phyloP scores from a whole-genome alignment of 768 basidiomycete species.

The Cubamyces sp. region DNA sequence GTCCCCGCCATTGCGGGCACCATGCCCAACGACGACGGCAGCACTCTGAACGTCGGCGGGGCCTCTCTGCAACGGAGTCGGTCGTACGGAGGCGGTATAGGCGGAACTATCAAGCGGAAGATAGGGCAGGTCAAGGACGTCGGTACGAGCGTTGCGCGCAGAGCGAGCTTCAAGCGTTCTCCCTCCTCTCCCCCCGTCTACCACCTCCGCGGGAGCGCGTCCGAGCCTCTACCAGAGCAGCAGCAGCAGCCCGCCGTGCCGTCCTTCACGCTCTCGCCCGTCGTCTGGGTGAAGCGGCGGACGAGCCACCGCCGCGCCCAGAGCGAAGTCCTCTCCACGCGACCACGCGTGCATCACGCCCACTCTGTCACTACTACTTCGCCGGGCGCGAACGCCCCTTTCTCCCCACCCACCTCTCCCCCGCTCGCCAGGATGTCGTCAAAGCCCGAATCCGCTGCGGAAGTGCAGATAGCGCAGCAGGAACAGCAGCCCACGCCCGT shows the following conservation, averaged over 20 bases:
- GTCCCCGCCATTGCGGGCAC: conserved; percentile 23
- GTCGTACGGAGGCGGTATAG: conserved; percentile 22
- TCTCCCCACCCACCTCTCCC: conserved; percentile 3
- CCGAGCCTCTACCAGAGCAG: conserved; percentile 11
- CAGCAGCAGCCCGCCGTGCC: neutral
- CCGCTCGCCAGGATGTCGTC: conserved; percentile 21
- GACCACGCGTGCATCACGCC: conserved; percentile 20
- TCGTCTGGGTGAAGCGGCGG: conserved; percentile 20
- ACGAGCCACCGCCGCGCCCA: conserved; percentile 28
- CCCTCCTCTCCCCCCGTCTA: conserved; percentile 9
- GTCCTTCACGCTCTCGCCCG: conserved; percentile 15
- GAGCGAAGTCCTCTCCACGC: conserved; percentile 25
- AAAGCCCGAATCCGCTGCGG: conserved; percentile 11
- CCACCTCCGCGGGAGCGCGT: neutral
- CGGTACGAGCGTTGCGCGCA: conserved; percentile 22
- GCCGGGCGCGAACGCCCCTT: conserved; percentile 2
- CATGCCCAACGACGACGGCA: conserved; percentile 3
- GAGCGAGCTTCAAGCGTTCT: conserved; percentile 25
- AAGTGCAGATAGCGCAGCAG: conserved; percentile 6
- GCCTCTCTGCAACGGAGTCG: conserved; percentile 12
- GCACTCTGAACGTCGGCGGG: conserved; percentile 3
- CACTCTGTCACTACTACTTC: neutral
- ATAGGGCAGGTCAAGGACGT: conserved; percentile 26
- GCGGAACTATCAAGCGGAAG: conserved; percentile 27
- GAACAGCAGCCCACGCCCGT: conserved; percentile 7